Evolutionary conservation across 1,284 basidiomycete species (phyloP).

Genomic region (Ceratobasidium sp.): DNA sequence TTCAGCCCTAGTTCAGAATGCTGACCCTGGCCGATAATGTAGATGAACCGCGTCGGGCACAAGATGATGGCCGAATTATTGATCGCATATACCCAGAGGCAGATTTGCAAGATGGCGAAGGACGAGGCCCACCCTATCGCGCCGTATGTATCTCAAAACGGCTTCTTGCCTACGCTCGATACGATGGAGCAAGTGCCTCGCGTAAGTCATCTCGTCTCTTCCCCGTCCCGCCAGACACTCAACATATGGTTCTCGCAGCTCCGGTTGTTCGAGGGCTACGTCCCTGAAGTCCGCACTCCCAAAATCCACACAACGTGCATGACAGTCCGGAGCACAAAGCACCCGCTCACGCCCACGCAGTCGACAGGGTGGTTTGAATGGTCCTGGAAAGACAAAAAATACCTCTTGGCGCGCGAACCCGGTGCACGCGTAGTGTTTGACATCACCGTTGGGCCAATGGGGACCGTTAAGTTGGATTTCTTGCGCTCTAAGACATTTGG

Average conservation of each 20-base stretch:
- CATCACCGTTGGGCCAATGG: constrained; percentile 44
- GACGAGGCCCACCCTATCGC: constrained; percentile 54
- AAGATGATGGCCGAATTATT: constrained; percentile 56
- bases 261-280: constrained; percentile 56
- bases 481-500: constrained; percentile 58
- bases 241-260: constrained; percentile 45
- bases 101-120: constrained; percentile 55
- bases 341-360: constrained; percentile 39
- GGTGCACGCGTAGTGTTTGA: constrained; percentile 47
- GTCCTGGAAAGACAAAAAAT: constrained; percentile 43
- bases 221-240: constrained; percentile 55
- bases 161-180: constrained; percentile 46
- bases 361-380: constrained; percentile 38
- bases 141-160: constrained; percentile 10
- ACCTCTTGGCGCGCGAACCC: constrained; percentile 46
- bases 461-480: constrained; percentile 59
- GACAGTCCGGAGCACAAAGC: constrained; percentile 42
- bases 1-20: background rate
- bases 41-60: constrained; percentile 49
- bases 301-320: constrained; percentile 54
- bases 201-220: constrained; percentile 47
- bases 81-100: constrained; percentile 57
- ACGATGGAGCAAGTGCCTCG: constrained; percentile 51
- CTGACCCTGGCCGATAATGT: too few relatives aligned
- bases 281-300: constrained; percentile 56